These are phyloP conservation scores for Strobilomyces dryophilus DNA, from an alignment of 768 basidiomycete genomes.

Conservation along the genomic window DNA sequence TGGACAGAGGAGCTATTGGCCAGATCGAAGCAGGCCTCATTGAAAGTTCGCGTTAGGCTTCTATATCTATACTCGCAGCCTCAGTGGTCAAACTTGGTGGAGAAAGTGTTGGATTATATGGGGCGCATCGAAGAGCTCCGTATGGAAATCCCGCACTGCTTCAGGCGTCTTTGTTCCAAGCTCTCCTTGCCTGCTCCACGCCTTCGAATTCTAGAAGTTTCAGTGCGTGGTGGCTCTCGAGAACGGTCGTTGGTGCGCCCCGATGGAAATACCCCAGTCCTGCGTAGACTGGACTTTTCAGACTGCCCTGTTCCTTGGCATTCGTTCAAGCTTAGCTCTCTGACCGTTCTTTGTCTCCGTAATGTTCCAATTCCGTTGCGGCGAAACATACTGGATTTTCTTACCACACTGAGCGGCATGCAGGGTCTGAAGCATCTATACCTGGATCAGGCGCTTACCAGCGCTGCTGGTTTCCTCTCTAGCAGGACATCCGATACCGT, in stretches of 20 bases:
- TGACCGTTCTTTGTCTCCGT: constrained; percentile 33
- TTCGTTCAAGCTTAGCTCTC: constrained; percentile 10
- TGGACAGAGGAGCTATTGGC: not conserved
- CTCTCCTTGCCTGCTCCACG: not conserved
- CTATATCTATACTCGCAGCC: no score
- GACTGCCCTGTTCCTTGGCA: not conserved
- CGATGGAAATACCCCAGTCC: not conserved
- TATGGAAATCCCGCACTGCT: not conserved
- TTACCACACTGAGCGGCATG: constrained; percentile 9
- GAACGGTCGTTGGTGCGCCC: not conserved
- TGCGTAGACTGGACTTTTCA: not conserved
- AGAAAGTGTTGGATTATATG: not conserved
- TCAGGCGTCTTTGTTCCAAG: not conserved
- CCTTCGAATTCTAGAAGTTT: not conserved
- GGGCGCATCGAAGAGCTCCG: not conserved
- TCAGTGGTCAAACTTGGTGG: not conserved
- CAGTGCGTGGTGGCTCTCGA: not conserved
- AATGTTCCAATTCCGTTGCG: constrained; percentile 18
- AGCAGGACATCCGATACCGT: not conserved
- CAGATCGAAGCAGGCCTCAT: not conserved
- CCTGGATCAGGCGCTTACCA: constrained; percentile 30
- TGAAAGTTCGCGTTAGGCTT: not conserved
- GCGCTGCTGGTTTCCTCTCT: not conserved
- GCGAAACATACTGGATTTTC: constrained; percentile 29
- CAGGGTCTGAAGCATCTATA: constrained; percentile 28